Evolutionary conservation across 345 rosid genomes (phyloP), one percentile per base, ranked within the genome.

Genomic region (Eucalyptus lansdowneana): DNA sequence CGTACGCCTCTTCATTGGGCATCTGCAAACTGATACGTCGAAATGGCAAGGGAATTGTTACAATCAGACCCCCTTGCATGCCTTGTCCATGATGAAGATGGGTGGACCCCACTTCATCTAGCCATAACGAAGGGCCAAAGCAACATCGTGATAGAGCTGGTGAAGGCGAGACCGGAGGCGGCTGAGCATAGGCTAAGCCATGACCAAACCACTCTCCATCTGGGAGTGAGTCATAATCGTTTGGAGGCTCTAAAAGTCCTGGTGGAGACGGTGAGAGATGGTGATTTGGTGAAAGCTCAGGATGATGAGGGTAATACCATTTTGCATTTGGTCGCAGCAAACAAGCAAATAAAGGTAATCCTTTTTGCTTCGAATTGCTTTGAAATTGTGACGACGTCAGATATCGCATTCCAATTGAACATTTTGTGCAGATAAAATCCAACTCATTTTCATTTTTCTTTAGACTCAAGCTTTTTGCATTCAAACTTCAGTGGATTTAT

Each of bases 341-440:
- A 49, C 37, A 88, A 80, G 51, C 89, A 80, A 40, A 69, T n/a
- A 3, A 50, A 88, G 89, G 89, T 72, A 88, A 29, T 27, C 69
- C 11, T 62, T 27, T 29, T 13, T 13, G 69, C 34, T 62, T 62
- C 2, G 5, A 62, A 62, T 62, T 27, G 69, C 69, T 62, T 60
- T 4, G 2, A 60, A 12, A 60, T 60, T 62, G 69, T 2, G 1
- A 27, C 0, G 9, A 29, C 17, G 4, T 12, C 5, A 29, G 3
- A 62, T 7, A 13, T 29, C 2, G 9, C 31, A 27, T 27, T 29
- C 16, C 16, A 12, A 13, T 13, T 13, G 17, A 62, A 29, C 34
- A 13, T 27, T 62, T 62, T 13, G 31, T 29, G 16, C 1, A 62
- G 17, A 27, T 29, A 62, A 62, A 25, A 11, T 62, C 7, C 0